Conservation (phyloP, 176 grass and related monocot genomes). For the Phragmites australis region DNA sequence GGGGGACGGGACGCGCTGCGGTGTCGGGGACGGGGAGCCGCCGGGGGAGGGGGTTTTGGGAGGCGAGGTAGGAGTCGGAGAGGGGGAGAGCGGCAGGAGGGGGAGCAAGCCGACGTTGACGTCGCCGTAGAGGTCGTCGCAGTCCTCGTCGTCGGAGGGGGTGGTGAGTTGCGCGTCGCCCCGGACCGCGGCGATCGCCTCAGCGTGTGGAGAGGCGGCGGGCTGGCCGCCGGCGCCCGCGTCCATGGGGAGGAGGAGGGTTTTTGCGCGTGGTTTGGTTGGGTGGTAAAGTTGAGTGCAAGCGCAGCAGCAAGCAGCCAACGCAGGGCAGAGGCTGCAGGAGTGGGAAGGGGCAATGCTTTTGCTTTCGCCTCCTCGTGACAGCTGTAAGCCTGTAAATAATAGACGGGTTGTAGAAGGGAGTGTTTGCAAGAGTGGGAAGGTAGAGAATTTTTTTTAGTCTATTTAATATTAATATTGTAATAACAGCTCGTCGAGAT, state of each 20-base stretch:
- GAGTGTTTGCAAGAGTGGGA: too few species aligned
- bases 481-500: too few species aligned
- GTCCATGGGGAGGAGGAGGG: conserved; percentile 35
- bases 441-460: too few species aligned
- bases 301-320: not conserved
- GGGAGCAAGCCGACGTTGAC: conserved; percentile 42
- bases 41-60: conserved; percentile 45
- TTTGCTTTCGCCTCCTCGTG: not conserved
- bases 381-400: conserved; percentile 4
- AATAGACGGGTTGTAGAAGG: too few species aligned
- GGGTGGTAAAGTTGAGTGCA: not conserved
- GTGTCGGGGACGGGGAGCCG: not conserved
- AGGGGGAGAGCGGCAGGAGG: conserved; percentile 9
- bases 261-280: conserved; percentile 31
- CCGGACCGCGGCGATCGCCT: conserved; percentile 17
- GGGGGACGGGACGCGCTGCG: not conserved
- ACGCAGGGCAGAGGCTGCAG: not conserved
- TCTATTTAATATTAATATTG: too few species aligned
- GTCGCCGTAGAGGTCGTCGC: conserved; percentile 51
- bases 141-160: conserved; percentile 38
- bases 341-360: not conserved
- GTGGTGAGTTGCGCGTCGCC: not conserved
- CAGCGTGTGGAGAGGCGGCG: not conserved
- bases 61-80: conserved; percentile 16
- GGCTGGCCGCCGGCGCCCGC: conserved; percentile 5